Base-by-base conservation (phyloP, 2,329 filamentous ascomycete species). In the Laburnicola sp. region DNA sequence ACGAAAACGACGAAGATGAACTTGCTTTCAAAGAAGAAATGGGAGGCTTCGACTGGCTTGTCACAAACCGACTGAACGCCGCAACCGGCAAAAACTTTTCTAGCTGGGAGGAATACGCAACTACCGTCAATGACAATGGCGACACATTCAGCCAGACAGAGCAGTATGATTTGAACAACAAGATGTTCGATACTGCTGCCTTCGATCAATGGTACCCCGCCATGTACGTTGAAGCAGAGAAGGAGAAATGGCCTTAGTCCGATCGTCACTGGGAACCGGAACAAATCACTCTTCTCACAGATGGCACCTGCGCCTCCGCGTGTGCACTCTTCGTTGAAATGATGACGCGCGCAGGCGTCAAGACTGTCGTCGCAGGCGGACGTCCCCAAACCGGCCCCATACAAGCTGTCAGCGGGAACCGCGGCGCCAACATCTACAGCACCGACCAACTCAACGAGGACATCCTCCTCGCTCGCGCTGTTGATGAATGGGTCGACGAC, bases 351-450 rank as follows among this genome's bases (percentile, higher is more conserved):
- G 74, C 71, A 32, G 76, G 78, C 8, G 78, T 85, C 1, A 78
- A 77, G 51, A 80, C 78, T 6, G 73, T 86, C 30, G 74, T 75
- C 2, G 72, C 82, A 28, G 85, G 85, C 4, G 85, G 85, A 2
- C 77, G 79, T 0, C 83, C 84, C 0, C 64, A 69, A 4, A 61
- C 74, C 0, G 70, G 68, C 1, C 77, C 78, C 0, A 86, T 86
- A 75, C 83, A 86, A 71, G 80, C 76, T 2, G 76, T 83, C 11
- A 80, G 83, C 10, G 86, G 85, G 11, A 79, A 80, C 30, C 82
- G 84, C 53, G 85, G 85, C 16, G 68, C 72, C 0, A 66, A 74
- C 51, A 64, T 75, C 2, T 64, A 62, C 51, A 54, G 54, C 31
- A 57, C 58, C 62, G 49, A 72, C 71, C 40, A 66, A 61, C 42